A percentile compares a stretch with the other conserved stretches of the same genome.
Conservation (phyloP, 129 eudicot genomes). For the Helichrysum umbraculigerum region DNA sequence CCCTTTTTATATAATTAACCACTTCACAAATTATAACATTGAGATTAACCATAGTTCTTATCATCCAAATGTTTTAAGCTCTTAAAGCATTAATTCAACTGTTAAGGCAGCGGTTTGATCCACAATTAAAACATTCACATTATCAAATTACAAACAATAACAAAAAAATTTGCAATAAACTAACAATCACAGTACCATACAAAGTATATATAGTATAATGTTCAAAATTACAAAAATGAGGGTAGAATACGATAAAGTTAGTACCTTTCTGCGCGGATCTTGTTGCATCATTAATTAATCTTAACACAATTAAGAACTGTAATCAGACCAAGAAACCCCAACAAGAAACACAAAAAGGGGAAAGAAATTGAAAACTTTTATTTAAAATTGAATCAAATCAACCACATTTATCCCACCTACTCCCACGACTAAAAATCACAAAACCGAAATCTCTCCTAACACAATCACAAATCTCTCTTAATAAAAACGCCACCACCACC, state of each 20-base stretch:
- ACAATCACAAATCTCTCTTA: slow-evolving; percentile 23
- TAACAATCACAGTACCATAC: not conserved
- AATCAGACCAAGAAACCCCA: slow-evolving; percentile 18
- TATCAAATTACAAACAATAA: not conserved
- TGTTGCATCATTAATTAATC: slow-evolving; percentile 49
- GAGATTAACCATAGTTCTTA: not conserved
- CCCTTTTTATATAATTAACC: not conserved
- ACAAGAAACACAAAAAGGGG: slow-evolving; percentile 3
- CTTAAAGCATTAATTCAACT: not conserved
- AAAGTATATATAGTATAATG: not conserved
- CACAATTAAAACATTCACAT: not conserved
- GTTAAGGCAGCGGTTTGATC: not conserved
- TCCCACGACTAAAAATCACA: slow-evolving; percentile 37
- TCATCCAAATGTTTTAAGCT: not conserved
- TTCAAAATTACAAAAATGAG: not conserved
- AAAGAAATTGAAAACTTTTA: not conserved
- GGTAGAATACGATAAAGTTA: not conserved
- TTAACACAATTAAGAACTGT: not conserved
- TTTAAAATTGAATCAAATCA: slow-evolving; percentile 29
- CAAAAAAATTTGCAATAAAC: not conserved
- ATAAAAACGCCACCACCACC: slow-evolving; percentile 25
- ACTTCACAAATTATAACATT: not conserved
- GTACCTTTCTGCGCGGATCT: slow-evolving; percentile 78
- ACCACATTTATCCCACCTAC: slow-evolving; percentile 60
- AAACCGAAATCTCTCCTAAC: slow-evolving; percentile 29